Percentiles rank a stretch among this genome's conserved stretches.
These are phyloP conservation scores for Paramecium primaurelia DNA, from an alignment of 73 alveolate genomes.

Conservation along the genomic window DNA sequence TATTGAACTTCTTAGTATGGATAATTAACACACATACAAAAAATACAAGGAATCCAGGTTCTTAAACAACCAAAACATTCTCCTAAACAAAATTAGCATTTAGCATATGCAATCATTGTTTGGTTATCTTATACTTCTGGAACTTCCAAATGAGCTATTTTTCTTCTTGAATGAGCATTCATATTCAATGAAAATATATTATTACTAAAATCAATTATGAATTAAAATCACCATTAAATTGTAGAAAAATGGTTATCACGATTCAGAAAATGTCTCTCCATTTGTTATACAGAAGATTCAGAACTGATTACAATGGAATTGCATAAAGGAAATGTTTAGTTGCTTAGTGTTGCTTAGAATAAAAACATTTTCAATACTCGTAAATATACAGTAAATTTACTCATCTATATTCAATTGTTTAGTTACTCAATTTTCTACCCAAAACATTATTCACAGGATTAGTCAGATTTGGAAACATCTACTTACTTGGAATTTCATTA, in stretches of 20 bases:
- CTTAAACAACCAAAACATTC: slow-evolving; percentile 60
- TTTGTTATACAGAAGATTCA: neutral
- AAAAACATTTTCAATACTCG: neutral
- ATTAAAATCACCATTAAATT: neutral
- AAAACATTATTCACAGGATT: neutral
- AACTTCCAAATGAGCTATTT: slow-evolving; percentile 6
- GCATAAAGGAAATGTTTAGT: neutral
- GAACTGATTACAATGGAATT: slow-evolving; percentile 32
- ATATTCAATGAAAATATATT: neutral
- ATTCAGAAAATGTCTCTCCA: neutral
- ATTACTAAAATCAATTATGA: neutral
- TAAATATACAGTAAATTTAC: neutral
- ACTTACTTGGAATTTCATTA: slow-evolving; percentile 26
- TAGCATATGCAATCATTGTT: slow-evolving; percentile 52
- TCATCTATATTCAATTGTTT: neutral
- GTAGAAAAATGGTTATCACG: neutral
- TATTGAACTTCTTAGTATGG: slow-evolving; percentile 55
- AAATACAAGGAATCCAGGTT: slow-evolving; percentile 64
- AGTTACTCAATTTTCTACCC: slow-evolving; percentile 42
- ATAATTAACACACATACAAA: slow-evolving; percentile 57
- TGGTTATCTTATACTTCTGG: slow-evolving; percentile 25
- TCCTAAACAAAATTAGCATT: slow-evolving; percentile 48
- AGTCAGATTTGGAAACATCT: slow-evolving; percentile 22
- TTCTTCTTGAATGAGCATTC: slow-evolving; percentile 4
- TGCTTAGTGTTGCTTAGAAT: neutral